These are phyloP conservation scores for Nemania serpens DNA, from an alignment of 2,329 filamentous ascomycete genomes.

Conservation along the genomic window DNA sequence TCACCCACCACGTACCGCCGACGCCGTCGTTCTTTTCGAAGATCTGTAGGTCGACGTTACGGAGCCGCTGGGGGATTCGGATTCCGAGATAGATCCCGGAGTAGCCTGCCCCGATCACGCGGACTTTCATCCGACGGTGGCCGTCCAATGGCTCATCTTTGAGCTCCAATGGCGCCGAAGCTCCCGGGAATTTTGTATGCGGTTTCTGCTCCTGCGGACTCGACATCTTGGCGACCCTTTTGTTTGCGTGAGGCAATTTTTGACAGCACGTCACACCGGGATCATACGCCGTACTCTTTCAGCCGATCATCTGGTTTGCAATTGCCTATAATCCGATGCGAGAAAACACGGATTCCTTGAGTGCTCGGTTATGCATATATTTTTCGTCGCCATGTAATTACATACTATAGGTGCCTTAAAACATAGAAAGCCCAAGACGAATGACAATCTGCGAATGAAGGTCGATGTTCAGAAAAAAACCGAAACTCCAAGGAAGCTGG, in stretches of 20 bases:
- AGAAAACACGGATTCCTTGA: not conserved
- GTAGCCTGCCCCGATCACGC: slow-evolving; percentile 44
- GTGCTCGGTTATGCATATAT: not conserved
- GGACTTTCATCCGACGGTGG: slow-evolving; percentile 43
- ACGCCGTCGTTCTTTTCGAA: slow-evolving; percentile 43
- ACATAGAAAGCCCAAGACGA: not conserved
- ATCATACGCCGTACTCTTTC: not conserved
- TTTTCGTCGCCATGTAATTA: not conserved
- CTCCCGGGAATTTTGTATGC: slow-evolving; percentile 19
- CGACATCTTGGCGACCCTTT: not conserved
- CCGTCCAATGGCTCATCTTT: slow-evolving; percentile 40
- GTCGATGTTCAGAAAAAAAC: not conserved
- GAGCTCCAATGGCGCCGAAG: slow-evolving; percentile 25
- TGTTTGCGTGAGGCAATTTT: not conserved
- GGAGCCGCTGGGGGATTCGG: slow-evolving; percentile 42
- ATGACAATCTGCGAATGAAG: not conserved
- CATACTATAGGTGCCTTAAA: not conserved
- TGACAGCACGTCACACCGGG: not conserved
- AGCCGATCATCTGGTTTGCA: not conserved
- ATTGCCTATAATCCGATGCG: not conserved
- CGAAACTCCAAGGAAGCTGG: too few species aligned
- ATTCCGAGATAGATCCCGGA: slow-evolving; percentile 44
- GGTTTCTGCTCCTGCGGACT: not conserved
- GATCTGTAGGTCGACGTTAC: slow-evolving; percentile 42
- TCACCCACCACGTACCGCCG: slow-evolving; percentile 47